Evolutionary conservation across 495 filamentous ascomycete species (phyloP), one percentile per base, ranked within the genome.

Genomic region (Lasiosphaeria miniovina): DNA sequence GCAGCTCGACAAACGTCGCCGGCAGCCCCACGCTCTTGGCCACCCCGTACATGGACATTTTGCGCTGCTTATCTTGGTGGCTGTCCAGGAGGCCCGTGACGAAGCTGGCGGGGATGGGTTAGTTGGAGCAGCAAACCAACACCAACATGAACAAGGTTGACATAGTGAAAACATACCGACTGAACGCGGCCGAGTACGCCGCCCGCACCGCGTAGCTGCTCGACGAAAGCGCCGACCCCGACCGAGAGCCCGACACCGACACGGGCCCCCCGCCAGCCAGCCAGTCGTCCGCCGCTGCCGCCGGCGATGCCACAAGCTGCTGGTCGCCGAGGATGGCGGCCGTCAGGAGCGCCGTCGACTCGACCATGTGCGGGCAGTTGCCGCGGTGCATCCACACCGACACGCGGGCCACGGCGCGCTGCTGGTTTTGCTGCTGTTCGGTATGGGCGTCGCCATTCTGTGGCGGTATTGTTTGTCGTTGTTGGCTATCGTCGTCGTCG

Each of bases 71-170:
- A 65, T 86, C 80, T 62, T 91, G 85, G 59, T 88, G 84, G 4
- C 85, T 82, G 69, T 95, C 91, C 5, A 93, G 79, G 24, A 96
- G 81, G 33, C 91, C 91, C 2, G 94, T 98, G 6, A 96, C 91
- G 69, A 97, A 98, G 59, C 92, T 93, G 24, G 1, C 24, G 24
- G 24, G 24, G 24, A 24, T 24, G 24, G 24, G 24, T 24, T 24
- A n/a, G n/a, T n/a, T n/a, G n/a, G n/a, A n/a, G n/a, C n/a, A n/a
- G n/a, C n/a, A n/a, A n/a, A n/a, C n/a, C n/a, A 6, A 5, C 6
- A 10, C 11, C 41, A 14, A 45, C n/a, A 45, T 6, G 15, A 45
- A 45, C 15, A 6, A n/a, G 24, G 52, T 4, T 36, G 32, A 11
- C 3, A 41, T 59, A 54, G 17, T 32, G 53, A 52, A 54, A 50